phyloP scores from a whole-genome alignment of 768 basidiomycete genomes.

The Suillus plorans region DNA sequence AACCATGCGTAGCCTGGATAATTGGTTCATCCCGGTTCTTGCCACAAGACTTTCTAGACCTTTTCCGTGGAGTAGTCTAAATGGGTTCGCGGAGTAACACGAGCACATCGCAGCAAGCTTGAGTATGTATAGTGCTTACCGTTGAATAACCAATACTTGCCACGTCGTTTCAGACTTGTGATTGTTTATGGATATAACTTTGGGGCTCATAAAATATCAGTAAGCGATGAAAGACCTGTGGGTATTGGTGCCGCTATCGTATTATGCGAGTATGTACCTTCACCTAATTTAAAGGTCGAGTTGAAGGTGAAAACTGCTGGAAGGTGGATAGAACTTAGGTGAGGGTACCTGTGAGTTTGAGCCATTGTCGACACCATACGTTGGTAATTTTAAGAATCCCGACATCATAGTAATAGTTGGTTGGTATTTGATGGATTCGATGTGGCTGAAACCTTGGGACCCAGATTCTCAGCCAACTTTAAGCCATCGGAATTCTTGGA shows the following conservation, averaged over 20 bases:
- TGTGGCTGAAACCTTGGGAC: no score
- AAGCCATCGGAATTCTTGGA: no score
- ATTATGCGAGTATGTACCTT: no score
- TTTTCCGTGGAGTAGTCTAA: not conserved
- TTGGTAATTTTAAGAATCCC: no score
- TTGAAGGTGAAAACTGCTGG: no score
- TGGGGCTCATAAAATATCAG: not conserved
- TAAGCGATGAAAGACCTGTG: not conserved
- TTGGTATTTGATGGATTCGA: no score
- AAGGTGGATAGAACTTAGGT: no score
- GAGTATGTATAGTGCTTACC: not conserved
- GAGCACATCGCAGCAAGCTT: not conserved
- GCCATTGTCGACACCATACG: no score
- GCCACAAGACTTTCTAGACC: not conserved
- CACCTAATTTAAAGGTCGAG: no score
- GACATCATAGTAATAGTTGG: no score
- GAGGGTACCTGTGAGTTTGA: no score
- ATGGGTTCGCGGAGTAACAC: not conserved
- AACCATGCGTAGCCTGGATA: not conserved
- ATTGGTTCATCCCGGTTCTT: not conserved
- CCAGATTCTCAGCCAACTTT: no score
- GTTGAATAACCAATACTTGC: not conserved
- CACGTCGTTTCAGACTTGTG: not conserved
- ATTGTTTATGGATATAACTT: not conserved
- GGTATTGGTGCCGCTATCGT: not conserved